Evolutionary conservation across 257 asterid genomes (phyloP), one percentile per base, ranked within the genome.

Genomic region (Ilex aquifolium): DNA sequence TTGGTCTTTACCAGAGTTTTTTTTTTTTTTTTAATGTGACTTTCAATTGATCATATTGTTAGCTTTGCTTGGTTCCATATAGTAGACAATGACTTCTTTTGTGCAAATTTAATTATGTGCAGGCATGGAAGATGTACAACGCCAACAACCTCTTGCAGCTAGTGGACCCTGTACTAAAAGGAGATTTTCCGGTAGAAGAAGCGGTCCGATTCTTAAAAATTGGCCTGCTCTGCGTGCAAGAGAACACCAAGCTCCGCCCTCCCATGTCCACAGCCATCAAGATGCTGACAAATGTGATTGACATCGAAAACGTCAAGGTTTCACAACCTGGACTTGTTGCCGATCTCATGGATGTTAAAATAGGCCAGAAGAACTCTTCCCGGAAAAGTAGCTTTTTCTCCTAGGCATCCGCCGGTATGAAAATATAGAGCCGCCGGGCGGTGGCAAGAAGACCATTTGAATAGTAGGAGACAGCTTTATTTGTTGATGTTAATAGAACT

Each of bases 211-310:
- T 84, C 70, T 51, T 87, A 66, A 84, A 76, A 70, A 71, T 85
- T 39, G 95, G 97, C 57, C 77, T 89, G 66, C 90, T 83, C 0
- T 87, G 95, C 27, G 97, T 85, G 62, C 97, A 89, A 60, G 85
- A 89, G 70, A 63, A 63, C 13, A 64, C 94, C 51, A 79, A 68
- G 61, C 85, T 75, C 48, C 82, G 95, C 11, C 95, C 95, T 3
- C 55, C 77, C 44, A 89, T 90, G 94, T 79, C 91, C 4, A 32
- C 56, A 29, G 95, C 77, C 32, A 32, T 83, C 31, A 75, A 81
- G 76, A 87, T 90, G 91, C 15, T 87, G 82, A 80, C n/a, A 5
- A 70, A 76, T 13, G 90, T 83, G 72, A 71, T 76, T 27, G 71
- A 65, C 10, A 21, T 65, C 3, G 72, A 56, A 14, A 71, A 75